Evolutionary conservation across 2,329 filamentous ascomycete genomes (phyloP).

Genomic region (Ophiostoma pallidulum): DNA sequence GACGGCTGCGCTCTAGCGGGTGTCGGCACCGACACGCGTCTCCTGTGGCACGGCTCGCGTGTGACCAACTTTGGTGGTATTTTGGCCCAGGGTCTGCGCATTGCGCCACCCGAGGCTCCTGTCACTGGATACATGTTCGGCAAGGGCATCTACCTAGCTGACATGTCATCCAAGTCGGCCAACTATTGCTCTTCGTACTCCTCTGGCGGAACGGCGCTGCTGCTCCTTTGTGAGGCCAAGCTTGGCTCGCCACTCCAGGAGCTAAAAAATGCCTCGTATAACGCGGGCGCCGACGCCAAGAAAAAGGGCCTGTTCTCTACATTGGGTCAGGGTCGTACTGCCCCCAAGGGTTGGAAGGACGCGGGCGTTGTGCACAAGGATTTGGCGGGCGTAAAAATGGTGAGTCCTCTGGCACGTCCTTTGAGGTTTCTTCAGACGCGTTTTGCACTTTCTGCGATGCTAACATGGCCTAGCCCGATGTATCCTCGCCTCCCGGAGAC

Average conservation of each 20-base stretch:
- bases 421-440: no score
- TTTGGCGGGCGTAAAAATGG: conserved; percentile 61
- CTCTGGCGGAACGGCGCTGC: conserved; percentile 60
- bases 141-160: conserved; percentile 81
- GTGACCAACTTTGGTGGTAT: conserved; percentile 82
- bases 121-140: conserved; percentile 79
- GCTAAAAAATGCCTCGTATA: conserved; percentile 47
- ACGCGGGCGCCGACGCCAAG: conserved; percentile 55
- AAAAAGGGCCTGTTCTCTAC: conserved; percentile 54
- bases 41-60: conserved; percentile 83
- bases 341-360: conserved; percentile 67
- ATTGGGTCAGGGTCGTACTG: conserved; percentile 56
- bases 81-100: conserved; percentile 73
- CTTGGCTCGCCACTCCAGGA: conserved; percentile 66
- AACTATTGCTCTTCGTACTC: conserved; percentile 58
- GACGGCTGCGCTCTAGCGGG: conserved; percentile 43
- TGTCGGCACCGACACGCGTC: conserved; percentile 51
- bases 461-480: conserved; percentile 25
- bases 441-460: no score
- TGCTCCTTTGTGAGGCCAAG: conserved; percentile 78
- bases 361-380: conserved; percentile 54
- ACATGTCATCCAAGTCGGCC: conserved; percentile 75
- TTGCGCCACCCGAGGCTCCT: conserved; percentile 76
- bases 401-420: no score
- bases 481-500: conserved; percentile 30